These are phyloP conservation scores for Diaporthe sp. DNA, from an alignment of 2,329 filamentous ascomycete species.

Conservation along the genomic window DNA sequence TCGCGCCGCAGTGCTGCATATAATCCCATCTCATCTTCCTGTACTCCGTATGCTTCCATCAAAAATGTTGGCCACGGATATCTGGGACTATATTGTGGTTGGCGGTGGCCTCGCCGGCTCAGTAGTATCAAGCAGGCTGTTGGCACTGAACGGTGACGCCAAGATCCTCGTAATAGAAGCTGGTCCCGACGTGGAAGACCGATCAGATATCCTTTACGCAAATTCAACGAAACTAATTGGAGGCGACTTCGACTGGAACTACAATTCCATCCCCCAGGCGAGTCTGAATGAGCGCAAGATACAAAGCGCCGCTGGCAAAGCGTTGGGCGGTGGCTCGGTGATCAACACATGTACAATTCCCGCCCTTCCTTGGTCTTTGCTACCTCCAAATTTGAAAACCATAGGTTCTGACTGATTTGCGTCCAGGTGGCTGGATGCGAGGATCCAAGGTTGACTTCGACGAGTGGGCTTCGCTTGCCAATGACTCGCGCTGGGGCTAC, in stretches of 20 bases:
- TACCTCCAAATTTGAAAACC: background rate
- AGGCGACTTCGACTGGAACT: slow-evolving; percentile 49
- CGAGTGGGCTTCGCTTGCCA: slow-evolving; percentile 53
- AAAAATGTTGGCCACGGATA: background rate
- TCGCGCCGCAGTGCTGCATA: background rate
- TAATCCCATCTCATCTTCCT: background rate
- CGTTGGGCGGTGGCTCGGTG: slow-evolving; percentile 53
- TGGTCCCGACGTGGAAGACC: slow-evolving; percentile 46
- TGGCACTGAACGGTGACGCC: slow-evolving; percentile 31
- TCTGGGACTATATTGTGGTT: slow-evolving; percentile 45
- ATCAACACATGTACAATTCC: slow-evolving; percentile 50
- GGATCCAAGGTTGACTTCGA: slow-evolving; percentile 58
- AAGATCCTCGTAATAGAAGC: slow-evolving; percentile 53
- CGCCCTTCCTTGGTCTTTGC: background rate
- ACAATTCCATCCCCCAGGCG: slow-evolving; percentile 45
- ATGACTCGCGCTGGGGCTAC: slow-evolving; percentile 56
- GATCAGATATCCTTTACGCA: slow-evolving; percentile 42
- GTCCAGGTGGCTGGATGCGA: slow-evolving; percentile 50
- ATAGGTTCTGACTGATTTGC: background rate
- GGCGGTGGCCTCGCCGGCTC: slow-evolving; percentile 43
- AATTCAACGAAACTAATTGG: slow-evolving; percentile 44
- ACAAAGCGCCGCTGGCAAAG: slow-evolving; percentile 47
- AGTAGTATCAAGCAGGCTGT: slow-evolving; percentile 41
- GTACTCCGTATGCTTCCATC: background rate
- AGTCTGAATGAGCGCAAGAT: slow-evolving; percentile 44